Evolutionary conservation across 2,329 filamentous ascomycete genomes (phyloP).

Genomic region (Cytospora leucostoma): DNA sequence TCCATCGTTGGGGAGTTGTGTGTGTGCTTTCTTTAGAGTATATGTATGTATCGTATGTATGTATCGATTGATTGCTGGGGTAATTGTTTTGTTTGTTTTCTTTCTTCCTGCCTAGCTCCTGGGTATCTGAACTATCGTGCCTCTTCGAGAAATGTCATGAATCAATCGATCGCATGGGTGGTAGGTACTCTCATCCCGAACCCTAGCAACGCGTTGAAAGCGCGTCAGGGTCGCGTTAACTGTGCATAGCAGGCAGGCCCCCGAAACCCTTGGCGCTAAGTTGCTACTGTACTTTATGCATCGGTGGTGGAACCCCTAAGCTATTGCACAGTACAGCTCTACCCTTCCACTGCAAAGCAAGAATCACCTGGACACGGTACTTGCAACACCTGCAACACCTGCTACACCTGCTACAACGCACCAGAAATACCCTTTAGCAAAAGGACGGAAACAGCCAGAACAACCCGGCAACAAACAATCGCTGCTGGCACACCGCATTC

Average conservation of each 20-base stretch:
- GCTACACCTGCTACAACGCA: neutral
- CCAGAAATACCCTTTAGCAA: neutral
- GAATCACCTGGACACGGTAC: too few relatives aligned
- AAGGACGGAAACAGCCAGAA: neutral
- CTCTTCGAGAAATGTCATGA: too few relatives aligned
- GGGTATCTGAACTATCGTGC: neutral
- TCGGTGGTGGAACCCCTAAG: neutral
- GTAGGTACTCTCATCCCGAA: neutral
- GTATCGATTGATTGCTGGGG: too few relatives aligned
- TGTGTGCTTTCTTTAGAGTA: too few relatives aligned
- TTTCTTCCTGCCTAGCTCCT: neutral
- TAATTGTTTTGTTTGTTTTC: neutral
- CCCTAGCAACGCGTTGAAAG: slow-evolving; percentile 5
- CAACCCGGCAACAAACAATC: neutral
- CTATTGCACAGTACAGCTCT: too few relatives aligned
- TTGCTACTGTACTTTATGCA: neutral
- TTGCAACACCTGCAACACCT: too few relatives aligned
- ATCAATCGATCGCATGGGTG: neutral
- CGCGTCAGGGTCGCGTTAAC: slow-evolving; percentile 17
- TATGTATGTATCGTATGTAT: too few relatives aligned
- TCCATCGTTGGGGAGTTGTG: slow-evolving; percentile 37
- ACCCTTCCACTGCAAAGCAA: too few relatives aligned
- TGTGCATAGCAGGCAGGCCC: neutral
- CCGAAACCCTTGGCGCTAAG: neutral
- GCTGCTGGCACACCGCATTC: slow-evolving; percentile 1